Percentiles rank a stretch among this genome's conserved stretches.
These are phyloP conservation scores for Rhododendron simsii DNA, from an alignment of 148 eudicot genomes.

Conservation along the genomic window DNA sequence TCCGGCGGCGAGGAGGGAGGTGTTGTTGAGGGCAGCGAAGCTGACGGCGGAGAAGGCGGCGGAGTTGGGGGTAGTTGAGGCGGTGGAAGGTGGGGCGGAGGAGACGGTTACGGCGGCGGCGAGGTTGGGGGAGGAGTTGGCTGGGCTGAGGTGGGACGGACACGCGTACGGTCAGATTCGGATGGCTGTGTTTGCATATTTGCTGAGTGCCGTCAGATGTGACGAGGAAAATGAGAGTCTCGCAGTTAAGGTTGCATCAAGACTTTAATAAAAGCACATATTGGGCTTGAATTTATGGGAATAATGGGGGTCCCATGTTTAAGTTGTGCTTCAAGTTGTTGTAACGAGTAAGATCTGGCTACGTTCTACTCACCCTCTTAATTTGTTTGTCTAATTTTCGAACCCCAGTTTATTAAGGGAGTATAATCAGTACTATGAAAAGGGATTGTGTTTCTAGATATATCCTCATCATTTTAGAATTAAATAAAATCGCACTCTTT, in stretches of 20 bases:
- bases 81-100: slow-evolving; percentile 31
- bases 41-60: slow-evolving; percentile 37
- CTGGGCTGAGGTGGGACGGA: slow-evolving; percentile 41
- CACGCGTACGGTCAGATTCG: slow-evolving; percentile 38
- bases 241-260: background rate
- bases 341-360: too few relatives aligned
- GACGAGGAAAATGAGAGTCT: slow-evolving; percentile 7
- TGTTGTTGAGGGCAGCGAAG: slow-evolving; percentile 34
- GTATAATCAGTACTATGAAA: too few relatives aligned
- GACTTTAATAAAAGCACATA: background rate
- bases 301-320: too few relatives aligned
- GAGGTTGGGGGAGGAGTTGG: slow-evolving; percentile 36
- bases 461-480: too few relatives aligned
- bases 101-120: slow-evolving; percentile 43
- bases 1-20: slow-evolving; percentile 23
- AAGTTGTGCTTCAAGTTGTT: too few relatives aligned
- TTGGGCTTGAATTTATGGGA: too few relatives aligned
- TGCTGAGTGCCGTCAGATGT: slow-evolving; percentile 14
- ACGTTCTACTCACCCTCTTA: too few relatives aligned
- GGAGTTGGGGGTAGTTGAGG: slow-evolving; percentile 40
- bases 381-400: too few relatives aligned
- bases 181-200: slow-evolving; percentile 18
- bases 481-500: too few relatives aligned
- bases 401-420: too few relatives aligned
- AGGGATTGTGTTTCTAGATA: too few relatives aligned